Conservation (phyloP, 805 yeast genomes). For the Candida methanosorbosa region DNA sequence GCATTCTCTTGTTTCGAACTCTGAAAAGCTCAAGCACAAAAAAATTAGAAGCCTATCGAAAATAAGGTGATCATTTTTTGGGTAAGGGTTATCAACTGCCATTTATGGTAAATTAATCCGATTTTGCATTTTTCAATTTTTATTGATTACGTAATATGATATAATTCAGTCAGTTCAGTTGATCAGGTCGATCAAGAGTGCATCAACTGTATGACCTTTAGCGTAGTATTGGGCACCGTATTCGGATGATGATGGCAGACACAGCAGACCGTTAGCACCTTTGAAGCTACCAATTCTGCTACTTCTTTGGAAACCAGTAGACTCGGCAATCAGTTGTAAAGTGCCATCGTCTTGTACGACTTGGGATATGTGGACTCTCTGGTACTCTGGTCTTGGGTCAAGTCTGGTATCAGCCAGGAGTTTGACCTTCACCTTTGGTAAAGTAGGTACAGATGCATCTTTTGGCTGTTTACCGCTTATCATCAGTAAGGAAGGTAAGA, state of each 20-base stretch:
- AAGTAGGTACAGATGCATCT: slow-evolving; percentile 12
- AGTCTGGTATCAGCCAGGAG: slow-evolving; percentile 24
- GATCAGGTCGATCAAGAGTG: slow-evolving; percentile 15
- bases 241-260: slow-evolving; percentile 29
- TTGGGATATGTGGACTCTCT: slow-evolving; percentile 30
- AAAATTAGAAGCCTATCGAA: too few species aligned
- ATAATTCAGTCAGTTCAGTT: too few species aligned
- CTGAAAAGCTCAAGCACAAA: too few species aligned
- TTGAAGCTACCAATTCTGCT: slow-evolving; percentile 38
- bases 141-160: too few species aligned
- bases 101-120: too few species aligned
- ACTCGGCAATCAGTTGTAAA: slow-evolving; percentile 25
- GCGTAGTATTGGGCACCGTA: slow-evolving; percentile 5
- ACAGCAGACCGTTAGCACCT: slow-evolving; percentile 36
- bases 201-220: slow-evolving; percentile 17
- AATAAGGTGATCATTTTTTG: too few species aligned
- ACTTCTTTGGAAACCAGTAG: slow-evolving; percentile 45
- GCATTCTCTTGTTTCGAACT: too few species aligned
- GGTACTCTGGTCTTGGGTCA: slow-evolving; percentile 46
- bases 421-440: slow-evolving; percentile 27
- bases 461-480: slow-evolving; percentile 23
- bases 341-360: slow-evolving; percentile 2
- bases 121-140: too few species aligned
- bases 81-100: too few species aligned
- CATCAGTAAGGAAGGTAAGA: slow-evolving; percentile 32